Evolutionary conservation across 805 yeast genomes (phyloP).

Genomic region (Kuraishia floccosa): DNA sequence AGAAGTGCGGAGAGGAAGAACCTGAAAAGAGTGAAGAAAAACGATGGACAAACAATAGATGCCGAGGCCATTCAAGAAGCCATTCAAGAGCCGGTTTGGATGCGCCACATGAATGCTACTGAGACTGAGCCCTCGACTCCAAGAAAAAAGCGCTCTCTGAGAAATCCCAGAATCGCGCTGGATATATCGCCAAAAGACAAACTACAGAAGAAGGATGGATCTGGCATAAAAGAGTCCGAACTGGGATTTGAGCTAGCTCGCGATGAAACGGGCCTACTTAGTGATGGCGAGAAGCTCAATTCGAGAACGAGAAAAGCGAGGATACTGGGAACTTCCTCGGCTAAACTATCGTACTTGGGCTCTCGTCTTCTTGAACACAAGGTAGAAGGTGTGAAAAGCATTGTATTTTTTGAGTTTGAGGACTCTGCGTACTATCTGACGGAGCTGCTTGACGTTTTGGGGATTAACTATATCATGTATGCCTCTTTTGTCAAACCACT

Average conservation of each 20-base stretch:
- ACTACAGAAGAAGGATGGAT: constrained; percentile 11
- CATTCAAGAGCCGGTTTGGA: constrained; percentile 17
- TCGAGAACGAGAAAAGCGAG: constrained; percentile 19
- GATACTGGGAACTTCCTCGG: constrained; percentile 51
- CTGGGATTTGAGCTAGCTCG: neutral
- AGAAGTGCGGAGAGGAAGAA: constrained; percentile 23
- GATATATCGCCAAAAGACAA: constrained; percentile 5
- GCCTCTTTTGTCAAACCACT: constrained; percentile 43
- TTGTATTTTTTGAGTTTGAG: constrained; percentile 62
- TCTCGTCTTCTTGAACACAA: constrained; percentile 45
- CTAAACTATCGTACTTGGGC: constrained; percentile 50
- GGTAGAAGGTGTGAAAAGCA: constrained; percentile 31
- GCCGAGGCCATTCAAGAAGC: constrained; percentile 15
- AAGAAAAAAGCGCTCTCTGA: constrained; percentile 5
- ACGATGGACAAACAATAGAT: constrained; percentile 22
- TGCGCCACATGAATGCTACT: constrained; percentile 3
- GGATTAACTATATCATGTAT: constrained; percentile 50
- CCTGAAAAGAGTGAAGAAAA: constrained; percentile 23
- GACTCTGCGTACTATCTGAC: constrained; percentile 60
- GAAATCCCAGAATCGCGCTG: constrained; percentile 2
- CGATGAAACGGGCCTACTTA: constrained; percentile 3
- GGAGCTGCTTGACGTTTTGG: constrained; percentile 51
- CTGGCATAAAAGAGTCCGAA: constrained; percentile 2
- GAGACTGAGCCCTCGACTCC: neutral
- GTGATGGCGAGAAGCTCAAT: constrained; percentile 10